Evolutionary conservation across 352 stramenopile species (phyloP).

Genomic region (Blastocystis sp.): DNA sequence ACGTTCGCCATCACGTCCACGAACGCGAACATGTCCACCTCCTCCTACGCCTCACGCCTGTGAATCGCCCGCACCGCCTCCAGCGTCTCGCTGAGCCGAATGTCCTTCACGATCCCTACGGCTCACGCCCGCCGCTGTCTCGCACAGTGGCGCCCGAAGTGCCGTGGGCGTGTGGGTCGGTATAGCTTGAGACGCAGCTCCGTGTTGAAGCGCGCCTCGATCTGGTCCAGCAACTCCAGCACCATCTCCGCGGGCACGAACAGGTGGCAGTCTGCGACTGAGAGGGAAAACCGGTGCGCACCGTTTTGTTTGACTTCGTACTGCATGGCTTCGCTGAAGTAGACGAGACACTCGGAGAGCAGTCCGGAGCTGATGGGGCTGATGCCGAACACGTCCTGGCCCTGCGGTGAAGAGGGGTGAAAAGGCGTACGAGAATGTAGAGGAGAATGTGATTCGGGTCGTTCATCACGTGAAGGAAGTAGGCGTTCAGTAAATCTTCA

Average conservation of each 20-base stretch:
- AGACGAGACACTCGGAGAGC: constrained; percentile 6
- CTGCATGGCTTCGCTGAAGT: constrained; percentile 13
- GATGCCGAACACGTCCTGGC: not conserved
- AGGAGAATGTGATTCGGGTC: not conserved
- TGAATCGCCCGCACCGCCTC: too few species aligned
- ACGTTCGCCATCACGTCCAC: constrained; percentile 12
- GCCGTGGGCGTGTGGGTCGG: too few species aligned
- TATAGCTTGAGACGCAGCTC: not conserved
- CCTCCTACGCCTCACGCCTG: not conserved
- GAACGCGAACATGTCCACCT: constrained; percentile 25
- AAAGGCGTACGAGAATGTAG: not conserved
- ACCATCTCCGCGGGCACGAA: not conserved
- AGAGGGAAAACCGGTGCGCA: not conserved
- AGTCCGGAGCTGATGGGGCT: constrained; percentile 26
- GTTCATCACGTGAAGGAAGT: not conserved
- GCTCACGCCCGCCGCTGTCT: too few species aligned
- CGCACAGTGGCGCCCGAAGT: too few species aligned
- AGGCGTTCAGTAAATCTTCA: constrained; percentile 1
- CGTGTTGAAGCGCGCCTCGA: constrained; percentile 27
- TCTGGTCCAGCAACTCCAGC: constrained; percentile 6
- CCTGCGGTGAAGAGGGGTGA: not conserved
- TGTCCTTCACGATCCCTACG: too few species aligned
- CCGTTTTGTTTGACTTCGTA: not conserved
- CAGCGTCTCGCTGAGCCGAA: too few species aligned
- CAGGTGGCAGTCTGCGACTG: not conserved